Evolutionary conservation across 179 eudicot species (phyloP), one percentile per base, ranked within the genome.

Genomic region (Vitellaria paradoxa): DNA sequence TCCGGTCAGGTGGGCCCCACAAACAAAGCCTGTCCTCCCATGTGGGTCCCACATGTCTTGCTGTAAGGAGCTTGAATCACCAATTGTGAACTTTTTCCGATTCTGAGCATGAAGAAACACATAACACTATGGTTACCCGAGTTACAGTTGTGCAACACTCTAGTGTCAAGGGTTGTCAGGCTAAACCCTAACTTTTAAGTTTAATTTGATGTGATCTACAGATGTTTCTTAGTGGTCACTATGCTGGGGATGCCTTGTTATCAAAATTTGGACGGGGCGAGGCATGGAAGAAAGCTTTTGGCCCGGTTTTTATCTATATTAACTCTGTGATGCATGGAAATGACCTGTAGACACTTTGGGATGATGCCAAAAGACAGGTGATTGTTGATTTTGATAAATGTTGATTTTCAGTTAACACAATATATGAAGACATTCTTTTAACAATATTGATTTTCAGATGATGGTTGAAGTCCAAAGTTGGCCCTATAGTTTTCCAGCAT

Each of bases 11-110:
- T 10, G 99, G 99, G 24, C 99, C 99, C 14, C 77, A 92, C 71
- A 96, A 96, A 75, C 99, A 96, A 76, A 89, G 94, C 60, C 88
- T 96, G 42, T 92, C 98, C 76, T 96, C 99, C 57, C 99, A 96
- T 82, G 99, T 94, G 59, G 97, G 97, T n/a, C 98, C 99, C 62
- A 94, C 98, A 7, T 87, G 88, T 50, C 87, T 96, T 14, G 87
- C 99, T 37, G 99, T 96, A 87, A 84, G 97, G 60, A 24, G 18
- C 71, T 75, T 67, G 18, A 23, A 7, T 73, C 17, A 60, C 53
- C 49, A 66, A 65, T 30, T 15, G 6, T 68, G 59, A 70, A 24
- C 20, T 70, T 70, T n/a, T 24, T 52, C 15, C 20, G 5, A 53
- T 11, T 18, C 49, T 50, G 13, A 15, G 73, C 15, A 37, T 50